Base-by-base conservation (phyloP, 129 eudicot genomes). In the Saussurea involucrata region DNA sequence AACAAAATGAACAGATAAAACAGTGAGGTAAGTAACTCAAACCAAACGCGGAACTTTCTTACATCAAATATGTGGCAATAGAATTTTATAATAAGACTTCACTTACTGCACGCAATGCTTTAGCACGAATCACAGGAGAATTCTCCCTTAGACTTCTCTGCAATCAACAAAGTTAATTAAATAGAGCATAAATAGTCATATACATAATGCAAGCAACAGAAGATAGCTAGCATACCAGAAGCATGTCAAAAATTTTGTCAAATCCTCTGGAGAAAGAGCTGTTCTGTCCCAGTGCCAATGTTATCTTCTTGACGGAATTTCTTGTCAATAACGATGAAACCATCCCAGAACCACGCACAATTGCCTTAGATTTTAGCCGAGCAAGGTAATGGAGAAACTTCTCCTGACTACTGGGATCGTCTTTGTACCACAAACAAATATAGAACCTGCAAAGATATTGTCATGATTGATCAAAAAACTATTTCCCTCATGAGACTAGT, bases 71-170 rank as follows among this genome's bases (percentile, higher is more conserved):
- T 20, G 33, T 34, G 8, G 31, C 27, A 29, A 29, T 36, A 40
- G 67, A 80, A 68, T 25, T 25, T 37, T 58, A 57, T 71, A 80
- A 81, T 17, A 78, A 25, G 66, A 37, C 66, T 73, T 69, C 76
- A 89, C 97, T 87, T 89, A 95, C 99, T 42, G 99, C 99, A 73
- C 92, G 85, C 80, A 95, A 81, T 77, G 99, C 99, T 92, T 92
- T 95, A 24, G 99, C 92, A 72, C 99, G 97, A 74, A 95, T 92
- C 66, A 88, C 95, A 66, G 99, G 96, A 36, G 97, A 88, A 85
- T 90, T 87, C 88, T 95, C 99, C 79, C 90, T 84, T 72, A 95
- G 82, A 85, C 99, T 88, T 79, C 86, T 96, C 99, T 95, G 94
- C 24, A 85, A 87, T 66, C 29, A 74, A 40, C 72, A 40, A 61